Evolutionary conservation across 1,139 yeast genomes (phyloP), one percentile per base, ranked within the genome.

Genomic region (Saccharomyces hybrid): DNA sequence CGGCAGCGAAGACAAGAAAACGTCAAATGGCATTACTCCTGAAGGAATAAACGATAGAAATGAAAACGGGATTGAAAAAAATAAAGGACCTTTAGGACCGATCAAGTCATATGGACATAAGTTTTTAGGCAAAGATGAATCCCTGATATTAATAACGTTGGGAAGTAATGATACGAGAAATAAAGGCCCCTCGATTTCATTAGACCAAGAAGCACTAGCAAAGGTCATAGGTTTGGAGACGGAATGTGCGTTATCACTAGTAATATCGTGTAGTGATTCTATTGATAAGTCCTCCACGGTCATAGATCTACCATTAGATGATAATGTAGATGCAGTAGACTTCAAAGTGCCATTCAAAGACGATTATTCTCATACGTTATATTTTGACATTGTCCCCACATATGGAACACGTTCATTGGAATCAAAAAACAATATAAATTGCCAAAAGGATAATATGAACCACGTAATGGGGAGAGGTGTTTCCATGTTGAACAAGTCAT

Each of bases 321-420:
- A 88, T 63, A 84, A 91, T 4, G 80, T 91, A 4, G 98, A 90
- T 63, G 95, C 96, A 7, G 78, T 91, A 50, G 76, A 86, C 8
- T 89, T 93, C 71, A 84, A 84, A 59, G 79, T 89, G 57, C 73
- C 78, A 8, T 74, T 76, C 52, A 74, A 76, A 42, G 63, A 73
- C 48, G 76, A 76, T 47, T 76, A 85, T 3, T 82, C 84, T 58
- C 78, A 84, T n/a, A 71, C 79, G 2, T 71, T 93, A 32, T 81
- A 83, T 47, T 93, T 93, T 72, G 98, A 93, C 69, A 79, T 93
- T 58, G 90, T 91, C 24, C 96, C 97, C n/a, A 89, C 98, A 0
- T 91, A 90, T 68, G 14, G 21, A 8, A 21, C 19, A 31, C 34
- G 12, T 7, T 12, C 28, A 3, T 8, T 42, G 9, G 53, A 28